Base-by-base conservation (phyloP, 2,329 filamentous ascomycete species). In the Elsinoe batatas region DNA sequence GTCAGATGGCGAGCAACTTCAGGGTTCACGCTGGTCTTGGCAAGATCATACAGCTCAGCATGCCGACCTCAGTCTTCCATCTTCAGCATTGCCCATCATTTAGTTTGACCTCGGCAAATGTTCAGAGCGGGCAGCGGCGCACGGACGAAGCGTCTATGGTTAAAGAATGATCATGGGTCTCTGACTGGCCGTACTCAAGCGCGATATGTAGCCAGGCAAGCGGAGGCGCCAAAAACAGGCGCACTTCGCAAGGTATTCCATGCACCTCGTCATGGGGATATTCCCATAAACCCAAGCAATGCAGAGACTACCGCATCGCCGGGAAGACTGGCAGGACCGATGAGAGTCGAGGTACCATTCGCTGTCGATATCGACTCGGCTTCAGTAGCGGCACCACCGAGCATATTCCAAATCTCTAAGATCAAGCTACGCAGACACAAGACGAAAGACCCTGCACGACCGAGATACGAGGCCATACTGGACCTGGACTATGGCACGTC, bases 21-120 rank as follows among this genome's bases (percentile, higher is more conserved):
- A 50, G 46, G 46, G 46, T 50, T 50, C 46, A 22, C 12, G 32
- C 18, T 17, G 40, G 26, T 38, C 47, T 51, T 51, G 47, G 47
- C 47, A 15, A 13, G n/a, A 13, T 15, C 26, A n/a, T 2, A 13
- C 44, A 33, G 22, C 44, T 49, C 33, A 18, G n/a, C 33, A 22
- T 13, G 40, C 8, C 12, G 12, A 13, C 10, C 40, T 26, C 17
- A 22, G 3, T 18, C 22, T 5, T 26, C 40, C 8, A 22, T 26
- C 18, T 5, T 7, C 26, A 22, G 40, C n/a, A 10, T 12, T 26
- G 17, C 18, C 3, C 2, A 8, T 44, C 40, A 12, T 13, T 12
- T 1, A 26, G 10, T 12, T n/a, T 30, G 3, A 26, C 40, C 8
- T 26, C 20, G 10, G 40, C 40, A 13, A 15, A 44, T 44, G 40